A percentile compares a stretch with the other conserved stretches of the same genome.
Evolutionary conservation across 768 basidiomycete genomes (phyloP).

Genomic region (Ramaria rubella): DNA sequence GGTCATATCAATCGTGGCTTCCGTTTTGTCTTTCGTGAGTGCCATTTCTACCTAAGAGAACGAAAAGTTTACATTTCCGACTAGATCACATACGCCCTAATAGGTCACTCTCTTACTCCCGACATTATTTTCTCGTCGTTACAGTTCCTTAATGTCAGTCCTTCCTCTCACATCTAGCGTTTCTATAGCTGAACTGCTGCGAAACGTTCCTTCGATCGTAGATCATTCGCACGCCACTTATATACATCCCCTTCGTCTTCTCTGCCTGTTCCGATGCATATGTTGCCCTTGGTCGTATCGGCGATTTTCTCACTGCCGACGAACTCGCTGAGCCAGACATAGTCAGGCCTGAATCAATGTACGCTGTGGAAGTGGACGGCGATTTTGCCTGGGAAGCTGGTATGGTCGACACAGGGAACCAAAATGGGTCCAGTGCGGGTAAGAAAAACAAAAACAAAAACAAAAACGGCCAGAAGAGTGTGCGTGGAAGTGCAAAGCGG

Average conservation of each 20-base stretch:
- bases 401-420: conserved; percentile 17
- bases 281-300: conserved; percentile 44
- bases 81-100: conserved; percentile 58
- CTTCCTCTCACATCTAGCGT: not conserved
- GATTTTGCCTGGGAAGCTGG: conserved; percentile 48
- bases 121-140: conserved; percentile 51
- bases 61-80: not conserved
- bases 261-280: conserved; percentile 41
- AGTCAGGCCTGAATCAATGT: conserved; percentile 32
- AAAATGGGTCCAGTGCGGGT: conserved; percentile 13
- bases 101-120: conserved; percentile 46
- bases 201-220: conserved; percentile 22
- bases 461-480: conserved; percentile 16
- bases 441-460: conserved; percentile 13
- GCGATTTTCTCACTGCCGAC: conserved; percentile 45
- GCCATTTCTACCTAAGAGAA: not conserved
- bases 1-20: conserved; percentile 46
- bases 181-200: too few species aligned
- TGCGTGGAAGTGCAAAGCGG: too few species aligned
- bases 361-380: conserved; percentile 42
- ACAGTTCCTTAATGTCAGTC: conserved; percentile 50
- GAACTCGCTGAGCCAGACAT: conserved; percentile 43
- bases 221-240: conserved; percentile 54
- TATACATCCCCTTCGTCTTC: conserved; percentile 50
- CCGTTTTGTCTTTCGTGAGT: conserved; percentile 47